Evolutionary conservation across 108 stramenopile genomes (phyloP), one percentile per base, ranked within the genome.

Genomic region (Nitzschia sp.): DNA sequence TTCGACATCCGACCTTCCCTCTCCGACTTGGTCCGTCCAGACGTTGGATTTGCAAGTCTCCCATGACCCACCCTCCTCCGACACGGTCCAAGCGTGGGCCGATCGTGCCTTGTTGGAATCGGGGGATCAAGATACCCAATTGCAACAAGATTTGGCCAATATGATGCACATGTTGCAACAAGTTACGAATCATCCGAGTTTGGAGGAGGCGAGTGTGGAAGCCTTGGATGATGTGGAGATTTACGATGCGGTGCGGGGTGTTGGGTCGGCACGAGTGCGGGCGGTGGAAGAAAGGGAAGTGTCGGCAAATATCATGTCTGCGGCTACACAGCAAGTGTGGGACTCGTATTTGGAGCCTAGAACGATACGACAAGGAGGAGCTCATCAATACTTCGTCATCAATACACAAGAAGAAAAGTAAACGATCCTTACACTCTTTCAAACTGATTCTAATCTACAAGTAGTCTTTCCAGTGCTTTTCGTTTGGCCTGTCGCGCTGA

Each of bases 101-200:
- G 42, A 62, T 44, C 61, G 9, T 21, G 17, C 61, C 8, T 46
- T 62, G 41, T 46, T 62, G 61, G 43, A 62, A 20, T 22, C 43
- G 2, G 1, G 3, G 29, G 29, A 3, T 3, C 1, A 34, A 3
- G 29, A 34, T 34, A 5, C 1, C 29, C 1, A 34, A 24, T 14
- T 62, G 43, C 42, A 62, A 39, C 61, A 62, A 46, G 61, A 62
- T 62, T 43, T 62, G 12, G 61, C 61, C 20, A 62, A 62, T 46
- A 62, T 62, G 61, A 62, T 62, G 61, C 61, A 62, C 61, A 62
- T 62, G 61, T 37, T 62, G 9, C 43, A 62, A 25, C 43, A 62
- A 46, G 43, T 62, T 3, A 17, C 17, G 46, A 48, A 48, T 15
- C 46, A 48, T 48, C 46, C 46, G 1, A 34, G 29, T 34, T 34